phyloP scores from a whole-genome alignment of 345 rosid genomes.

The Eucalyptus tenuipes region DNA sequence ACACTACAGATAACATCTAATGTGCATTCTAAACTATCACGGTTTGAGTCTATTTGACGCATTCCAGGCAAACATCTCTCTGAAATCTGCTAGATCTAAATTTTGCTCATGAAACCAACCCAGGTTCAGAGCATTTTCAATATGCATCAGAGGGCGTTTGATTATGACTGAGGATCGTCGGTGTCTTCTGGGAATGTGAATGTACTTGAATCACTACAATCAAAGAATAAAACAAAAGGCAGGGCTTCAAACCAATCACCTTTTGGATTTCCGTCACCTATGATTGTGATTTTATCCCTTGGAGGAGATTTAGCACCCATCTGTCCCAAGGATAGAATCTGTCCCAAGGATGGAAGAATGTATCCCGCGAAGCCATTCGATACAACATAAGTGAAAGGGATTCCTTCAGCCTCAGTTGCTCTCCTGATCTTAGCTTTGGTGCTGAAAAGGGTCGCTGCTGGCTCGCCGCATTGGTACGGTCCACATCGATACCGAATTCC shows the following conservation, averaged over 20 bases:
- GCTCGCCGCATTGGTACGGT: constrained; percentile 5
- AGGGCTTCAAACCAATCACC: background rate
- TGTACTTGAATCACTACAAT: background rate
- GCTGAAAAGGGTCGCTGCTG: background rate
- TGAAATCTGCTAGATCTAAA: background rate
- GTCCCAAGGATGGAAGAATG: constrained; percentile 5
- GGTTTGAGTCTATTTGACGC: background rate
- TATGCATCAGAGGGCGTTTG: background rate
- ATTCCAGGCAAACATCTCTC: background rate
- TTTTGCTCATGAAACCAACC: background rate
- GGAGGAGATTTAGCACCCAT: background rate
- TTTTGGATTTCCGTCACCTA: constrained; percentile 8
- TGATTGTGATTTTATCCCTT: constrained; percentile 3
- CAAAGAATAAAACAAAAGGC: background rate
- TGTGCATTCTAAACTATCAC: background rate
- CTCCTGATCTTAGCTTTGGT: constrained; percentile 6
- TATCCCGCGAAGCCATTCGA: constrained; percentile 2
- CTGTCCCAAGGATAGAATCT: constrained; percentile 9
- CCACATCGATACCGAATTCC: constrained; percentile 15
- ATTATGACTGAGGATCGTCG: background rate
- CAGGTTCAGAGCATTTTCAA: background rate
- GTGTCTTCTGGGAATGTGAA: background rate
- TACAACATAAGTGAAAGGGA: constrained; percentile 20
- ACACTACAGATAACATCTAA: background rate
- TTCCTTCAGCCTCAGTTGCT: constrained; percentile 13